A percentile compares a stretch with the other conserved stretches of the same genome.
Evolutionary conservation across 371 early-diverging fungal species (phyloP).

Genomic region (Syncephalastrum sp.): DNA sequence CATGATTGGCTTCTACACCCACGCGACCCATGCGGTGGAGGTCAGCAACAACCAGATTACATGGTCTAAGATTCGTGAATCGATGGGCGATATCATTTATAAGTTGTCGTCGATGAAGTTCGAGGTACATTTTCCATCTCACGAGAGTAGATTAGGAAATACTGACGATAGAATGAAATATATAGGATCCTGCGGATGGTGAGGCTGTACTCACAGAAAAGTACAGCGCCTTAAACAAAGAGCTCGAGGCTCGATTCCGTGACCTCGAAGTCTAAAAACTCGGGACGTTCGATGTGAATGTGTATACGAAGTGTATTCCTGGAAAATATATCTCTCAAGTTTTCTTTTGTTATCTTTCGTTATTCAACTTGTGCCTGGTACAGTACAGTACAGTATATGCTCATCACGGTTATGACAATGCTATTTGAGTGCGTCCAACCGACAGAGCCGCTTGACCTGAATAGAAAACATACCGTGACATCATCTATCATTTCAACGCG

Average conservation of each 20-base stretch:
- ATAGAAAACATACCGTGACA: no score
- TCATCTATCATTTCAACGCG: no score
- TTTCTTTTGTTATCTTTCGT: no score
- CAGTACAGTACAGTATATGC: no score
- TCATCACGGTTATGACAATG: no score
- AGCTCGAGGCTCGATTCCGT: constrained; percentile 95
- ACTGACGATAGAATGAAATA: background rate
- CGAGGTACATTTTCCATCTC: constrained; percentile 52
- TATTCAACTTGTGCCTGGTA: no score
- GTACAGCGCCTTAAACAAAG: constrained; percentile 86
- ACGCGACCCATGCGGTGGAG: constrained; percentile 93
- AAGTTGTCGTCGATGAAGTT: constrained; percentile 99
- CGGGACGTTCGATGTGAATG: constrained; percentile 1
- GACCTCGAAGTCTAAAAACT: constrained; percentile 46
- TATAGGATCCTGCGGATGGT: constrained; percentile 92
- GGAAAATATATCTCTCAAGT: no score
- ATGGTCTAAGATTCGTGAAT: constrained; percentile 95
- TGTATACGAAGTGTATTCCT: no score
- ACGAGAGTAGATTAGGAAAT: no score
- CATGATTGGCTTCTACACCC: constrained; percentile 97
- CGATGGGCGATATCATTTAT: constrained; percentile 92
- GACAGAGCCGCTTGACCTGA: no score
- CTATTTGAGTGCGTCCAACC: no score
- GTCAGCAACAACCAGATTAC: constrained; percentile 85
- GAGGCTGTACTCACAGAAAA: constrained; percentile 80